A percentile compares a stretch with the other conserved stretches of the same genome.
phyloP scores from a whole-genome alignment of 495 filamentous ascomycete genomes.

The Cercophora scortea region DNA sequence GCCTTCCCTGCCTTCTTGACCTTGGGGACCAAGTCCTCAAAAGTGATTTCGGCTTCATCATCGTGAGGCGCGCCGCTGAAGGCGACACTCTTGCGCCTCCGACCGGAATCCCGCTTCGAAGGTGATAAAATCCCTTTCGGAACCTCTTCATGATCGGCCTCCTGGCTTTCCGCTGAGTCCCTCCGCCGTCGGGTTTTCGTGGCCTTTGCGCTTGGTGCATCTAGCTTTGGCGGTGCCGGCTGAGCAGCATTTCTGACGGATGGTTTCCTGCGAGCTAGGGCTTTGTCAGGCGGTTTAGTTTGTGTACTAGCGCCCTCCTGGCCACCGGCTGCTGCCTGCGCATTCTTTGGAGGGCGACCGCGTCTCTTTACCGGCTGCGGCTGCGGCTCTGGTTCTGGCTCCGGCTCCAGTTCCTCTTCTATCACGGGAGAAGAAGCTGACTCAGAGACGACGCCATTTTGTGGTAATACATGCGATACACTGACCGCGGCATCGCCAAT shows the following conservation, averaged over 20 bases:
- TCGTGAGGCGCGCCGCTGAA: constrained; percentile 18
- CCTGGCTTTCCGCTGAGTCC: constrained; percentile 2
- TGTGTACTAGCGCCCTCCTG: no score
- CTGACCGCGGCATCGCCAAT: neutral
- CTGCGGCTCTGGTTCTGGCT: neutral
- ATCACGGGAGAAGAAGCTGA: neutral
- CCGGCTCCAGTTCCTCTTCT: neutral
- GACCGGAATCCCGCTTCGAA: constrained; percentile 18
- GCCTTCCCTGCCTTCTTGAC: neutral
- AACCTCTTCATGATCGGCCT: neutral
- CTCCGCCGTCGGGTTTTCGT: neutral
- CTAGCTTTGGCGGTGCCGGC: no score
- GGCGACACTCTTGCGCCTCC: constrained; percentile 30
- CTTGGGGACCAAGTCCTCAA: constrained; percentile 19
- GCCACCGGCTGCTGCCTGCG: neutral
- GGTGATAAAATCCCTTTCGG: constrained; percentile 36
- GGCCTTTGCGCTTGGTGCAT: no score
- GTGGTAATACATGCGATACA: neutral
- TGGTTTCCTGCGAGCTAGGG: no score
- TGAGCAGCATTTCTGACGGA: no score
- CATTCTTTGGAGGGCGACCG: constrained; percentile 12
- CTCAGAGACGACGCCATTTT: neutral
- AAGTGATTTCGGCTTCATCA: constrained; percentile 20
- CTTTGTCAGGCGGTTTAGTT: no score
- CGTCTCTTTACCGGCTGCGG: constrained; percentile 6